Base-by-base conservation (phyloP, 2,329 filamentous ascomycete species). In the Hymenoscyphus fructigenus region DNA sequence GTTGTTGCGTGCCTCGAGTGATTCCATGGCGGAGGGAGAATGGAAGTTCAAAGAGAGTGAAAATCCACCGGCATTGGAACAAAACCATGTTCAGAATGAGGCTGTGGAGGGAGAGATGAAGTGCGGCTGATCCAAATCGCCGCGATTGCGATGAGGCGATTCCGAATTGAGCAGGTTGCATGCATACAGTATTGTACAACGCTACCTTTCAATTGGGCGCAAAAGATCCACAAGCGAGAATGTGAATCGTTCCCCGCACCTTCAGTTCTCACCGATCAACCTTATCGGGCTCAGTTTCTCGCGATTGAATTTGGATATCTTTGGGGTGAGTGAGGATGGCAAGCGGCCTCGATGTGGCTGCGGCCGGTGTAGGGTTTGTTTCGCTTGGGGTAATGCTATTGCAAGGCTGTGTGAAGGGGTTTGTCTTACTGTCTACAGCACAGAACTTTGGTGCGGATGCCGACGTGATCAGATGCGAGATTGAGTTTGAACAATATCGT, bases 361-460 rank as follows among this genome's bases (percentile, higher is more conserved):
- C 65, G 17, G 61, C 63, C 12, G 63, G 64, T 17, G 65, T 59
- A 29, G 65, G 65, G 3, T 59, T 69, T 5, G 65, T 60, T n/a
- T 67, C 65, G 36, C 61, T 69, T 23, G 62, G 59, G 3, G 34
- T 67, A 14, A 44, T 60, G 26, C 32, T 66, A 17, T 57, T 69
- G n/a, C 62, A 62, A 60, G 65, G 67, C 12, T 69, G 67, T 36
- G 47, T 69, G 17, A 50, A 69, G 32, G 67, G 65, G 15, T 69
- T 69, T 28, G 50, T 67, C n/a, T 41, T 69, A 26, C 65, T 69
- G 41, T 62, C 59, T 1, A 69, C 67, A n/a, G 67, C 67, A 7
- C 67, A 66, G 12, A 65, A 69, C 59, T 60, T 69, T 53, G 65
- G 63, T 7, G 56, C 60, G 57, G 67, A 69, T 63, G 65, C 67